Evolutionary conservation across 2,329 filamentous ascomycete species (phyloP).

Genomic region (Cladorrhinum sp.): DNA sequence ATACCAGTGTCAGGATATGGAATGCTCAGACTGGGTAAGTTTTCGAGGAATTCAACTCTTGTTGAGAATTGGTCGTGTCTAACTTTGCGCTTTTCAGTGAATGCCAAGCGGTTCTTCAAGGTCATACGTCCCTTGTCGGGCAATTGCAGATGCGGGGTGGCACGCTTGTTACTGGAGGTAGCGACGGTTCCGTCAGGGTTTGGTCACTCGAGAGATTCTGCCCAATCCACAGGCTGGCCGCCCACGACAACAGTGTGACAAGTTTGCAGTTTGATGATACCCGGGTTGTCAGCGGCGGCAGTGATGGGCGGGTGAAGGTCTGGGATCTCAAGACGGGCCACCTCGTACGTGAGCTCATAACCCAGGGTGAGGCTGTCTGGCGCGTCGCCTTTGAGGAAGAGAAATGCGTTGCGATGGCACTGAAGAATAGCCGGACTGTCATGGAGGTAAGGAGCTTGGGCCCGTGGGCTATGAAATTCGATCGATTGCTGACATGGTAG

Average conservation of each 20-base stretch:
- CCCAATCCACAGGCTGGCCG: constrained; percentile 89
- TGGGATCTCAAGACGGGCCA: constrained; percentile 94
- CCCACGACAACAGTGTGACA: constrained; percentile 97
- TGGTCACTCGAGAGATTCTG: constrained; percentile 92
- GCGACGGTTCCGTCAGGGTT: constrained; percentile 91
- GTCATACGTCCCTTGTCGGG: constrained; percentile 93
- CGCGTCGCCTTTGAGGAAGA: constrained; percentile 97
- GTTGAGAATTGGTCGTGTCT: constrained; percentile 26
- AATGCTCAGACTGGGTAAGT: constrained; percentile 81
- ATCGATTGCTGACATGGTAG: constrained; percentile 29
- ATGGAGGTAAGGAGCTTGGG: constrained; percentile 75
- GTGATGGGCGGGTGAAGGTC: constrained; percentile 96
- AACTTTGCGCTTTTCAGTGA: constrained; percentile 45
- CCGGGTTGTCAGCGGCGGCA: constrained; percentile 91
- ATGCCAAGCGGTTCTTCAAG: constrained; percentile 88
- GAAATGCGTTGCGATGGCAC: constrained; percentile 94
- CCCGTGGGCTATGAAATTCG: background rate
- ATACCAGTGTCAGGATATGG: constrained; percentile 97
- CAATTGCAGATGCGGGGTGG: constrained; percentile 95
- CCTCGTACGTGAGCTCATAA: constrained; percentile 84
- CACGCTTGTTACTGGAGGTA: constrained; percentile 92
- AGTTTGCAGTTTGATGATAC: constrained; percentile 96
- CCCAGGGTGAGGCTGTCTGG: constrained; percentile 94
- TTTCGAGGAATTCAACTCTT: background rate
- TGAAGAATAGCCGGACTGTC: constrained; percentile 78